These are phyloP conservation scores for Xerocomus minutiporus DNA, from an alignment of 1,284 basidiomycete species.

Conservation along the genomic window DNA sequence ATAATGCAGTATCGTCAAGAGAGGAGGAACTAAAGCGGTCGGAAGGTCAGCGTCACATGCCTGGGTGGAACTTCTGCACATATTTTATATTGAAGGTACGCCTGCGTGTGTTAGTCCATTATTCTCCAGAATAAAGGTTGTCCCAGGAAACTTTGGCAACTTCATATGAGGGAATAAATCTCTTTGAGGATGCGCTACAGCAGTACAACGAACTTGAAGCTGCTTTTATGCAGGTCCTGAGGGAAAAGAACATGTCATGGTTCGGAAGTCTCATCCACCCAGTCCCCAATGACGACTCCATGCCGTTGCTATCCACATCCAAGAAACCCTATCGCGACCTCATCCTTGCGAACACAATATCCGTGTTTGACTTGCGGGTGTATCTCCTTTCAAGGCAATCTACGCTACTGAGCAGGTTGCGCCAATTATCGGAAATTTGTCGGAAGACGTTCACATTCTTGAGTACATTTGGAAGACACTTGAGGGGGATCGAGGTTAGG, in stretches of 20 bases:
- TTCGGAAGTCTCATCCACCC: slow-evolving; percentile 79
- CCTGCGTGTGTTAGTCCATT: not conserved
- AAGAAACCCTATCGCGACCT: slow-evolving; percentile 88
- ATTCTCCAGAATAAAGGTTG: not conserved
- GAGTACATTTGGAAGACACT: slow-evolving; percentile 71
- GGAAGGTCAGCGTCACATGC: slow-evolving; percentile 81
- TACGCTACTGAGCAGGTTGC: slow-evolving; percentile 68
- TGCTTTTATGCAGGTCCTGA: slow-evolving; percentile 74
- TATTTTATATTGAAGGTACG: slow-evolving; percentile 91
- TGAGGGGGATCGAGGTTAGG: slow-evolving; percentile 73
- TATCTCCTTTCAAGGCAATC: slow-evolving; percentile 91
- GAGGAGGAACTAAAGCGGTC: slow-evolving; percentile 87
- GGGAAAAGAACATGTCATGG: slow-evolving; percentile 86
- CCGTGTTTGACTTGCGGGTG: slow-evolving; percentile 89
- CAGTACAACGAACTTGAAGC: slow-evolving; percentile 92
- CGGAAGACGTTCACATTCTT: slow-evolving; percentile 71
- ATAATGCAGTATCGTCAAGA: slow-evolving; percentile 69
- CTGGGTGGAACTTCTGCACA: slow-evolving; percentile 96
- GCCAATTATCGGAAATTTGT: slow-evolving; percentile 64
- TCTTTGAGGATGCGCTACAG: slow-evolving; percentile 84
- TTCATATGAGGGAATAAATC: slow-evolving; percentile 87
- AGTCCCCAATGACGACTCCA: slow-evolving; percentile 72
- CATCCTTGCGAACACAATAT: slow-evolving; percentile 87
- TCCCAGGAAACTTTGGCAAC: slow-evolving; percentile 86
- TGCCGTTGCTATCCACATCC: slow-evolving; percentile 71